Evolutionary conservation across 2,329 filamentous ascomycete species (phyloP).

Genomic region (Tolypocladium nubicola): DNA sequence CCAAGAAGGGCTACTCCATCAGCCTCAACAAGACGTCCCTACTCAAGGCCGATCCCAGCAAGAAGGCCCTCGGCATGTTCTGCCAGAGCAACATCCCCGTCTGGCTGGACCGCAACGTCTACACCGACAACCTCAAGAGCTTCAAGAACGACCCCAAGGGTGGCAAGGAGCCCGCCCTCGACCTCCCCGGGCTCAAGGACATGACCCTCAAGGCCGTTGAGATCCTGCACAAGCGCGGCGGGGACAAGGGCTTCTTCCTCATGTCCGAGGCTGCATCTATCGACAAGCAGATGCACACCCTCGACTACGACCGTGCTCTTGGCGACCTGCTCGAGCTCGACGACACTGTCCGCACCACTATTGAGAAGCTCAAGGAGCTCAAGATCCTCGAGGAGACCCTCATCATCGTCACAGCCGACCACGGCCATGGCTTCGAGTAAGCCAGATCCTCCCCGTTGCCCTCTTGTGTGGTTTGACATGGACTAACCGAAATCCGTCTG

Average conservation of each 20-base stretch:
- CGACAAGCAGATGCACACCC: constrained; percentile 80
- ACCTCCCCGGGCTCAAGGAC: constrained; percentile 75
- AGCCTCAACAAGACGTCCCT: constrained; percentile 67
- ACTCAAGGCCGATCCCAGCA: constrained; percentile 40
- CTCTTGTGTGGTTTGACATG: constrained; percentile 1
- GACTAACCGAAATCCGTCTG: background rate
- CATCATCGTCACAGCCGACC: constrained; percentile 74
- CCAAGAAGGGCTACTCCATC: constrained; percentile 60
- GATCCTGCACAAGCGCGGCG: constrained; percentile 56
- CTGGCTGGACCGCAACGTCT: constrained; percentile 81
- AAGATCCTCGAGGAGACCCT: constrained; percentile 65
- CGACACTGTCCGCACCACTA: constrained; percentile 67
- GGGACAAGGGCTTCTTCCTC: constrained; percentile 70
- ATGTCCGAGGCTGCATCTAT: constrained; percentile 81
- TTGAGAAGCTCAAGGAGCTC: constrained; percentile 56
- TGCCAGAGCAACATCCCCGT: constrained; percentile 64
- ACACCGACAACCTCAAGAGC: constrained; percentile 55
- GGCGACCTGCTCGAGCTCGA: constrained; percentile 80
- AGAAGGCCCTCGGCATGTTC: constrained; percentile 69
- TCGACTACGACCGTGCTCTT: constrained; percentile 79
- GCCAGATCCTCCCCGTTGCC: constrained; percentile 4
- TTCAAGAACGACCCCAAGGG: constrained; percentile 62
- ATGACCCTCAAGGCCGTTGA: constrained; percentile 86
- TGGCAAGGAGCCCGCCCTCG: constrained; percentile 50
- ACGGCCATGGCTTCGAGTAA: constrained; percentile 76